These are phyloP conservation scores for Fusarium foetens DNA, from an alignment of 2,329 filamentous ascomycete species.

Conservation along the genomic window DNA sequence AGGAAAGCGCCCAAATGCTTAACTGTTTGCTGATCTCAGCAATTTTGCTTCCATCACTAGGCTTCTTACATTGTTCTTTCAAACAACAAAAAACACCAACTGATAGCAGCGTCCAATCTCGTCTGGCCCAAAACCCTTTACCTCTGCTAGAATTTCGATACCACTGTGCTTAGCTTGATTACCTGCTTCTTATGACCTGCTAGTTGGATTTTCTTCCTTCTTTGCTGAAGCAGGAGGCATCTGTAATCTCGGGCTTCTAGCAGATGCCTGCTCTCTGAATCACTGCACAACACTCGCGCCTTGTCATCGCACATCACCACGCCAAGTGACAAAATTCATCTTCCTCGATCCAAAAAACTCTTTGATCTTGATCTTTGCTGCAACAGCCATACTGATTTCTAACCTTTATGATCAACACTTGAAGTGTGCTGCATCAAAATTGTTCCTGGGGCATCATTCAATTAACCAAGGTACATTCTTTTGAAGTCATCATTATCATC, in stretches of 20 bases:
- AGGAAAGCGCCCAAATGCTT: no score
- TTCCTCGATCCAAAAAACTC: not conserved
- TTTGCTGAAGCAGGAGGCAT: not conserved
- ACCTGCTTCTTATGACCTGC: not conserved
- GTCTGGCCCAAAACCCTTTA: not conserved
- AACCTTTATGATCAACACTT: not conserved
- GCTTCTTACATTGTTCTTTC: not conserved
- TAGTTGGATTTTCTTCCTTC: not conserved
- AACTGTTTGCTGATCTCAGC: not conserved
- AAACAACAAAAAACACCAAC: conserved; percentile 1
- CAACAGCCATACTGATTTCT: not conserved
- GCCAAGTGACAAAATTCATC: not conserved
- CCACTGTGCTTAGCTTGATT: not conserved
- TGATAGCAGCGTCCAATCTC: conserved; percentile 3
- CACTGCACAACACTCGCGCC: conserved; percentile 6
- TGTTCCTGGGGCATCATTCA: not conserved
- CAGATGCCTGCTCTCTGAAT: conserved; percentile 10
- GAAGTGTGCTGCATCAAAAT: not conserved
- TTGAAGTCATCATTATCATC: not conserved
- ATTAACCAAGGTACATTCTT: not conserved
- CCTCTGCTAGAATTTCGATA: not conserved
- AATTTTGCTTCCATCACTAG: not conserved
- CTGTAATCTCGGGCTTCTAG: not conserved
- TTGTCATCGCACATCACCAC: not conserved
- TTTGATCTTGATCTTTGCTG: not conserved